Conservation (phyloP, 1,284 basidiomycete species). For the Cryptococcus amylolentus region DNA sequence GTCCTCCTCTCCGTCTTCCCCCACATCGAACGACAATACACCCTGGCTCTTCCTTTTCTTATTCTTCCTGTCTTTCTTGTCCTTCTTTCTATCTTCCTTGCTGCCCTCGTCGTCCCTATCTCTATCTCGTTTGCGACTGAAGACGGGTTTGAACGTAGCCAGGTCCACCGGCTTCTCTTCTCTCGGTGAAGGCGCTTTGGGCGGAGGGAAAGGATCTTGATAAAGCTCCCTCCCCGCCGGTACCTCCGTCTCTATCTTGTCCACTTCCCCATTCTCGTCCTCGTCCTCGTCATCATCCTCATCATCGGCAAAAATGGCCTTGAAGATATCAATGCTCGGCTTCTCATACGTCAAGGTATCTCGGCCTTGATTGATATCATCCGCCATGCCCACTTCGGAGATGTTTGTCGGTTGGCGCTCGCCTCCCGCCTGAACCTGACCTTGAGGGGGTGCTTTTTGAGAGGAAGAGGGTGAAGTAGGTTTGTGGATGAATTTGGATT, state of each 20-base stretch:
- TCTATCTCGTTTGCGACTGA: conserved; percentile 48
- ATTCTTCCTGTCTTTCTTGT: conserved; percentile 47
- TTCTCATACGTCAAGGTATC: conserved; percentile 83
- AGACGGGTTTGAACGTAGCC: conserved; percentile 58
- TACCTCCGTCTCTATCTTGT: not conserved
- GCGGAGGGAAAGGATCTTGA: conserved; percentile 12
- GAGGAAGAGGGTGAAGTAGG: not conserved
- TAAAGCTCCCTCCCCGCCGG: not conserved
- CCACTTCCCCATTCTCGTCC: conserved; percentile 44
- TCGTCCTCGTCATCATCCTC: conserved; percentile 74
- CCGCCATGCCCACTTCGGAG: conserved; percentile 77
- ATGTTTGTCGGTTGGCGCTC: conserved; percentile 31
- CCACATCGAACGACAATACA: conserved; percentile 64
- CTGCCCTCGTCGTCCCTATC: conserved; percentile 2
- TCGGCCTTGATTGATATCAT: conserved; percentile 78
- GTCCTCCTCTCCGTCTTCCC: conserved; percentile 55
- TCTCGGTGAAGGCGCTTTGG: not conserved
- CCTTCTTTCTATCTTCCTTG: conserved; percentile 46
- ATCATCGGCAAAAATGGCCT: conserved; percentile 88
- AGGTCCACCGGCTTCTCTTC: conserved; percentile 35
- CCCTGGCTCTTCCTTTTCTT: conserved; percentile 50
- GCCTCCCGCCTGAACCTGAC: not conserved
- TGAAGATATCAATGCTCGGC: conserved; percentile 89
- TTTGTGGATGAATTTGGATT: conserved; percentile 38
- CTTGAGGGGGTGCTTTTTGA: too few relatives aligned